phyloP scores from a whole-genome alignment of 2,329 filamentous ascomycete genomes.

The Orbilia brochopaga region DNA sequence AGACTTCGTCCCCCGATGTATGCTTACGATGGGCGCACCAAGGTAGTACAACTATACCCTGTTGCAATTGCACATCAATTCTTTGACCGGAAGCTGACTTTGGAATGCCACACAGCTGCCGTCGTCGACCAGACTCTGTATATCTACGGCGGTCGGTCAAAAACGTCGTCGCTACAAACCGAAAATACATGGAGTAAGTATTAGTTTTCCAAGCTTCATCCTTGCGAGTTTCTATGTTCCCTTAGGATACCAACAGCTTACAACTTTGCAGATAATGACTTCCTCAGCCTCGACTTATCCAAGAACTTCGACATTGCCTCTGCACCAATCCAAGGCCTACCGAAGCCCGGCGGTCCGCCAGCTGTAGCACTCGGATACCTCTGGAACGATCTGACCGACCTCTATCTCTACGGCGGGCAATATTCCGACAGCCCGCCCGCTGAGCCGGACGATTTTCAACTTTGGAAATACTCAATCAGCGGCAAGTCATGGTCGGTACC shows the following conservation, averaged over 20 bases:
- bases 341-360: conserved; percentile 72
- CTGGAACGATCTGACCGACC: conserved; percentile 73
- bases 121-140: conserved; percentile 77
- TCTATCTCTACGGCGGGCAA: conserved; percentile 77
- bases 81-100: conserved; percentile 38
- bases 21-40: conserved; percentile 46
- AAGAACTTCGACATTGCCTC: conserved; percentile 72
- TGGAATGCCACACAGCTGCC: conserved; percentile 61
- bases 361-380: conserved; percentile 74
- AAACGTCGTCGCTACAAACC: conserved; percentile 65
- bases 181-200: conserved; percentile 74
- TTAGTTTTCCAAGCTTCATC: conserved; percentile 7
- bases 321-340: conserved; percentile 68
- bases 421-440: conserved; percentile 69
- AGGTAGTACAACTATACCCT: conserved; percentile 18
- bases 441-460: conserved; percentile 66
- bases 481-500: conserved; percentile 50
- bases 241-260: conserved; percentile 3
- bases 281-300: conserved; percentile 73
- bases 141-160: conserved; percentile 75
- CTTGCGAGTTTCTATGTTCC: conserved; percentile 43
- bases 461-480: conserved; percentile 73
- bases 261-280: conserved; percentile 67
- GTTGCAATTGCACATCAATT: neutral
- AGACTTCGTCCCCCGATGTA: conserved; percentile 52